A percentile compares a stretch with the other conserved stretches of the same genome.
phyloP scores from a whole-genome alignment of 352 stramenopile genomes.

The Phytophthora aleatoria region DNA sequence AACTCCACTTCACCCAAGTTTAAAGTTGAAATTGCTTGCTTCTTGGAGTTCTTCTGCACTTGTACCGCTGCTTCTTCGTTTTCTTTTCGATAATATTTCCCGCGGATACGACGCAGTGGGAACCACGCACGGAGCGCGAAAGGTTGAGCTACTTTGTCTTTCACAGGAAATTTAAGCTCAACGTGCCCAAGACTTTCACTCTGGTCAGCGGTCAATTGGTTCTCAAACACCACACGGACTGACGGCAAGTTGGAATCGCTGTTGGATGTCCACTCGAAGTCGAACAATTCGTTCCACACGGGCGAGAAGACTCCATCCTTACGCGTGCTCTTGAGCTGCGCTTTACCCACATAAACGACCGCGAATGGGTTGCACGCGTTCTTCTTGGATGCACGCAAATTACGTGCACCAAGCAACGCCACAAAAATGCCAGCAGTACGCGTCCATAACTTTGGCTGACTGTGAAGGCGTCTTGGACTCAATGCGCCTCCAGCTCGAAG shows the following conservation, averaged over 20 bases:
- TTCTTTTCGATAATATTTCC: constrained; percentile 32
- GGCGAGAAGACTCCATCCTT: constrained; percentile 69
- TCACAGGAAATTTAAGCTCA: constrained; percentile 43
- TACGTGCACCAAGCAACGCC: constrained; percentile 50
- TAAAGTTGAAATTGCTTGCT: constrained; percentile 3
- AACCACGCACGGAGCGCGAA: constrained; percentile 62
- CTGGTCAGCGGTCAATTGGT: constrained; percentile 68
- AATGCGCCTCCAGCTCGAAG: constrained; percentile 8
- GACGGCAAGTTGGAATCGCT: constrained; percentile 13
- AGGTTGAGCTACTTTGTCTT: constrained; percentile 23
- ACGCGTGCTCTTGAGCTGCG: constrained; percentile 64
- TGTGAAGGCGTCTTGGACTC: constrained; percentile 5
- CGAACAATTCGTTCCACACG: constrained; percentile 81
- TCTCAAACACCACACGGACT: constrained; percentile 61
- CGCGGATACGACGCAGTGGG: constrained; percentile 42
- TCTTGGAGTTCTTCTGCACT: constrained; percentile 13
- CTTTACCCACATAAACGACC: constrained; percentile 57
- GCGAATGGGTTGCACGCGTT: constrained; percentile 79
- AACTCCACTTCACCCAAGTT: constrained; percentile 60
- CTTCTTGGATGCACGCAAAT: constrained; percentile 63
- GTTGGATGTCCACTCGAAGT: constrained; percentile 62
- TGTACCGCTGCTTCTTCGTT: constrained; percentile 11
- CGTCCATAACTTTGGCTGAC: constrained; percentile 59
- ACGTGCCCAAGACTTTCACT: constrained; percentile 69
- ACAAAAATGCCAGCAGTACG: constrained; percentile 54